A percentile compares a stretch with the other conserved stretches of the same genome.
phyloP scores from a whole-genome alignment of 768 basidiomycete genomes.

The Brasilioporus rufonigricans region DNA sequence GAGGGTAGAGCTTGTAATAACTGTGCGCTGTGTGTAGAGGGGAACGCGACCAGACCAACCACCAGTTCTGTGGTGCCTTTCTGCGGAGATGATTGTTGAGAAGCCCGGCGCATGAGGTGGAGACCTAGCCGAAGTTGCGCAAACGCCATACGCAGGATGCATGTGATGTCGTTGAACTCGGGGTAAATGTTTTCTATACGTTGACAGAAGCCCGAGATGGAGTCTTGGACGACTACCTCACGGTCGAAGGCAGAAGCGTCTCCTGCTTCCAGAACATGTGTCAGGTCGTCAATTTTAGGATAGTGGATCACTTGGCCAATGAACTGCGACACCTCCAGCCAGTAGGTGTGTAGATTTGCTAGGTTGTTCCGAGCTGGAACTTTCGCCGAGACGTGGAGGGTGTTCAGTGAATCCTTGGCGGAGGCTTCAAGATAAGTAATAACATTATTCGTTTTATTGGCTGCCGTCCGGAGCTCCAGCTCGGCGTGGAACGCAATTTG shows the following conservation, averaged over 20 bases:
- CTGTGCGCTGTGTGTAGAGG: constrained; percentile 45
- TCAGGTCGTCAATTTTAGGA: constrained; percentile 50
- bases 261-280: constrained; percentile 34
- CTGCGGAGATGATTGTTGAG: constrained; percentile 15
- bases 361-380: constrained; percentile 41
- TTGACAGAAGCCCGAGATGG: constrained; percentile 72
- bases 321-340: constrained; percentile 80
- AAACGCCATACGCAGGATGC: constrained; percentile 65
- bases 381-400: constrained; percentile 22
- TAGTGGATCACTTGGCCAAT: constrained; percentile 50
- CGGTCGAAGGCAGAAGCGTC: constrained; percentile 43
- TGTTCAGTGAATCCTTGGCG: constrained; percentile 31
- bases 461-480: constrained; percentile 55
- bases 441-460: constrained; percentile 51
- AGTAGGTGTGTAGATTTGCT: constrained; percentile 58
- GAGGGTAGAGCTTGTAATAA: constrained; percentile 30
- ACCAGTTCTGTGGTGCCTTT: constrained; percentile 24
- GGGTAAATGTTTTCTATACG: constrained; percentile 67
- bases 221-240: constrained; percentile 75
- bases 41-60: constrained; percentile 49
- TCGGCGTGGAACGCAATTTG: constrained; percentile 54
- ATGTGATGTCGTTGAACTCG: constrained; percentile 68
- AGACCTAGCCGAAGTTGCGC: constrained; percentile 71
- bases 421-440: constrained; percentile 43
- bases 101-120: constrained; percentile 42